phyloP scores from a whole-genome alignment of 2,329 filamentous ascomycete genomes.

The Colletotrichum euphorbiae region DNA sequence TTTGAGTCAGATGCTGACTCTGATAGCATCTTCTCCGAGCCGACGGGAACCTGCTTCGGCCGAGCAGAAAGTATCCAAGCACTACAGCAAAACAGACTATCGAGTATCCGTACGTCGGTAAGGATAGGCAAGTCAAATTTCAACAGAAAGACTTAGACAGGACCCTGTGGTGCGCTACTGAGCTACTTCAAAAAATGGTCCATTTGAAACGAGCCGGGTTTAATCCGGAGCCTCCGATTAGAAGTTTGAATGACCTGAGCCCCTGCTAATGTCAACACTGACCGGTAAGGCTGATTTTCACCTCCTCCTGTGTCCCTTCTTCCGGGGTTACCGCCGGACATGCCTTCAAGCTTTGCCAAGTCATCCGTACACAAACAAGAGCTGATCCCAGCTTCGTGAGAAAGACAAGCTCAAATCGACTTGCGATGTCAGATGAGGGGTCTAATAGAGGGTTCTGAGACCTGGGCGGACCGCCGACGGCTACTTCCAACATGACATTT shows the following conservation, averaged over 20 bases:
- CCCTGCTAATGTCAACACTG: background rate
- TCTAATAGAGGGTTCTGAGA: too few species aligned
- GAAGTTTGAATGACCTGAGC: slow-evolving; percentile 19
- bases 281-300: slow-evolving; percentile 21
- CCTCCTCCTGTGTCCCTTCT: background rate
- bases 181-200: too few species aligned
- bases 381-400: background rate
- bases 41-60: too few species aligned
- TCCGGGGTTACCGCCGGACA: too few species aligned
- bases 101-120: background rate
- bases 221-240: background rate
- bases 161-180: background rate
- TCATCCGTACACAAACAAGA: background rate
- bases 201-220: slow-evolving; percentile 6
- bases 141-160: background rate
- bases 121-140: slow-evolving; percentile 5
- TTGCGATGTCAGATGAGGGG: too few species aligned
- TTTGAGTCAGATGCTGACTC: too few species aligned
- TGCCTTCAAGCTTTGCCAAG: background rate
- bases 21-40: too few species aligned
- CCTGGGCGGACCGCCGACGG: too few species aligned
- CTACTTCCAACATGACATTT: too few species aligned
- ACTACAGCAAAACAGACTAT: too few species aligned
- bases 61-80: too few species aligned
- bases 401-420: too few species aligned